Conservation (phyloP, 441 rosid genomes). For the Capsella rubella region DNA sequence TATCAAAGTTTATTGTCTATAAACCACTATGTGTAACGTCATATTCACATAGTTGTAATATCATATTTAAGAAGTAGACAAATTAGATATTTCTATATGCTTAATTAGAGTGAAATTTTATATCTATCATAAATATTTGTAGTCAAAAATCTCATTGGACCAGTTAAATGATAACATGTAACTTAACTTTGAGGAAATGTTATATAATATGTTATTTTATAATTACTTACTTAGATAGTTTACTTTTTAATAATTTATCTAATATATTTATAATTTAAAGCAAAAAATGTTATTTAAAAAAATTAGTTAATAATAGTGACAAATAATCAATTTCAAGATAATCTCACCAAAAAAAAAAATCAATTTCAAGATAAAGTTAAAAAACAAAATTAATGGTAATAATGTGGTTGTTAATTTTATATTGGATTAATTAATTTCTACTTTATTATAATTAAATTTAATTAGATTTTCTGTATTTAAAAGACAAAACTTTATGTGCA, state of each 20-base stretch:
- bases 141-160: background rate
- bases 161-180: slow-evolving; percentile 17
- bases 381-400: slow-evolving; percentile 3
- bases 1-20: slow-evolving; percentile 16
- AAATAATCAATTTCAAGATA: background rate
- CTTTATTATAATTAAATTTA: slow-evolving; percentile 6
- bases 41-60: slow-evolving; percentile 10
- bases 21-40: slow-evolving; percentile 20
- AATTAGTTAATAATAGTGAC: slow-evolving; percentile 17
- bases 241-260: background rate
- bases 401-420: slow-evolving; percentile 4
- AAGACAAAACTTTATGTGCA: background rate
- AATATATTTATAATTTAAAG: background rate
- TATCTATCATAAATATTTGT: slow-evolving; percentile 4
- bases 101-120: background rate
- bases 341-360: no score
- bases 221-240: background rate
- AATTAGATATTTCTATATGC: slow-evolving; percentile 1
- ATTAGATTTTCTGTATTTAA: background rate
- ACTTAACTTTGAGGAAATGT: background rate
- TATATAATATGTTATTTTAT: background rate
- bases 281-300: background rate
- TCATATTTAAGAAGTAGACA: background rate
- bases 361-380: background rate
- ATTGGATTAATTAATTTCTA: background rate